These are phyloP conservation scores for Agapanthus africanus DNA, from an alignment of 106 monocot species.

Conservation along the genomic window DNA sequence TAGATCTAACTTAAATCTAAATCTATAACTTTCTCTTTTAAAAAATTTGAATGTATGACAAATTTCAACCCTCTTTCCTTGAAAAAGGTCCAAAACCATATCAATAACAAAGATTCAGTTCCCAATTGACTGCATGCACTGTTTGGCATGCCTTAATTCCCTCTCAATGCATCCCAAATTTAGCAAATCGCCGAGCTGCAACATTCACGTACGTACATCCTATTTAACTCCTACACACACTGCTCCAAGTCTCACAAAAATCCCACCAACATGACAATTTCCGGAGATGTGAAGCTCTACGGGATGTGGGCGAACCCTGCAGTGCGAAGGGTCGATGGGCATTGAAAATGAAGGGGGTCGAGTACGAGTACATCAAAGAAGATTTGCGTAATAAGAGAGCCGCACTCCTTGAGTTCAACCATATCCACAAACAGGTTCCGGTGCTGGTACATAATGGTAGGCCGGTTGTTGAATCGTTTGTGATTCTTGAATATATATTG, in stretches of 20 bases:
- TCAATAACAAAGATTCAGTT: not conserved
- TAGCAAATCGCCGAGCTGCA: not conserved
- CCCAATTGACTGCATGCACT: not conserved
- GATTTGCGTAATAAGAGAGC: constrained; percentile 33
- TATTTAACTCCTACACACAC: too few relatives aligned
- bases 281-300: constrained; percentile 21
- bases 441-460: constrained; percentile 8
- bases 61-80: too few relatives aligned
- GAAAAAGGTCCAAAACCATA: not conserved
- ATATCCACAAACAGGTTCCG: constrained; percentile 5
- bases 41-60: too few relatives aligned
- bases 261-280: not conserved
- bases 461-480: constrained; percentile 8
- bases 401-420: constrained; percentile 6
- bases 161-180: not conserved
- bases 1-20: too few relatives aligned
- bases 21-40: too few relatives aligned
- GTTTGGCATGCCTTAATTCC: not conserved
- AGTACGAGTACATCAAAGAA: constrained; percentile 35
- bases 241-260: too few relatives aligned
- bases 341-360: constrained; percentile 28
- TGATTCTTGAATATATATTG: constrained; percentile 21
- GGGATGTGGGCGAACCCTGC: constrained; percentile 7
- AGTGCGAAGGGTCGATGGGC: constrained; percentile 9
- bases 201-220: too few relatives aligned